phyloP scores from a whole-genome alignment of 1,284 basidiomycete genomes.

The Peniophora sp. region DNA sequence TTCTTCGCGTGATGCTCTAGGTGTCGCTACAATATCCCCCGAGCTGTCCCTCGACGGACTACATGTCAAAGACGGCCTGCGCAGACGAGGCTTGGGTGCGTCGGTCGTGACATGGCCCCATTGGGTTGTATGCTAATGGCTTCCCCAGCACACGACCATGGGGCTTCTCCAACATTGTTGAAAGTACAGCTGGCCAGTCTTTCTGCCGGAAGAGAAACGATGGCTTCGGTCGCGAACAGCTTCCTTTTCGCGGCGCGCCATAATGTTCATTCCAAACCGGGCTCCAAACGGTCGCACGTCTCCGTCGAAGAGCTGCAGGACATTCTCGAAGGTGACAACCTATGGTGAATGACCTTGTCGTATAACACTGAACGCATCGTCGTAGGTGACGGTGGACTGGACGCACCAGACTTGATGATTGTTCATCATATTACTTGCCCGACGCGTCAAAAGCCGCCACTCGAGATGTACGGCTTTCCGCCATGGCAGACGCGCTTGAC shows the following conservation, averaged over 20 bases:
- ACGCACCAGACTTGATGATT: constrained; percentile 69
- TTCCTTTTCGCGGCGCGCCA: constrained; percentile 7
- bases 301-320: constrained; percentile 38
- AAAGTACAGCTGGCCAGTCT: constrained; percentile 27
- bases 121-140: too few relatives aligned
- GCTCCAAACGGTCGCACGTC: constrained; percentile 21
- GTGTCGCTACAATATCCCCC: constrained; percentile 30
- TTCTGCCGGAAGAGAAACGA: constrained; percentile 28
- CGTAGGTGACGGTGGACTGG: constrained; percentile 36
- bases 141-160: too few relatives aligned
- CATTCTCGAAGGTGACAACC: constrained; percentile 49
- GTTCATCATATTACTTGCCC: constrained; percentile 46
- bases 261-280: constrained; percentile 3
- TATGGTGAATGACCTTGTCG: constrained; percentile 1
- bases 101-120: background rate
- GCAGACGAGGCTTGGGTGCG: background rate
- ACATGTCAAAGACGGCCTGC: background rate
- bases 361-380: constrained; percentile 17
- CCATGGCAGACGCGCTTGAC: constrained; percentile 74
- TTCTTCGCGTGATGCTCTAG: constrained; percentile 20
- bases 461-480: constrained; percentile 67
- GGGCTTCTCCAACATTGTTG: too few relatives aligned
- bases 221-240: constrained; percentile 22
- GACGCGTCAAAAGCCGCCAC: constrained; percentile 29
- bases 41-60: constrained; percentile 2